Evolutionary conservation across 768 basidiomycete species (phyloP).

Genomic region (Tricholomella constricta): DNA sequence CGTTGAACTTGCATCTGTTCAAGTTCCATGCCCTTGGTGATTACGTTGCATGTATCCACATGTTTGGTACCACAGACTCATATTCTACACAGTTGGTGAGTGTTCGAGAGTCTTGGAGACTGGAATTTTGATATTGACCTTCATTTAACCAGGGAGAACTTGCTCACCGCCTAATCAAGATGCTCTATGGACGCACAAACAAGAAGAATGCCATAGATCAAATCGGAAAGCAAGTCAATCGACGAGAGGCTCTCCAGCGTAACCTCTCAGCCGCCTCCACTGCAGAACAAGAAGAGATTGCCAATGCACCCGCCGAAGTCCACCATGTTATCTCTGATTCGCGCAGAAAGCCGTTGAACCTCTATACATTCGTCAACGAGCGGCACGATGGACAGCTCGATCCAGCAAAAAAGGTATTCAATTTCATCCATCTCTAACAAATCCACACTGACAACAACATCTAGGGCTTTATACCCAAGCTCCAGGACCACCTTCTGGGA

Average conservation of each 20-base stretch:
- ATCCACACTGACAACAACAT: neutral
- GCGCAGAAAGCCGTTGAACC: conserved; percentile 18
- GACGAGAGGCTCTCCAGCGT: neutral
- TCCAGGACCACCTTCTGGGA: conserved; percentile 36
- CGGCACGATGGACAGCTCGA: neutral
- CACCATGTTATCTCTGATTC: conserved; percentile 22
- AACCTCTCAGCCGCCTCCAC: too few species aligned
- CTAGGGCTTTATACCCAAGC: conserved; percentile 31
- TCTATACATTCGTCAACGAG: conserved; percentile 15
- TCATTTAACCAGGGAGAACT: conserved; percentile 53
- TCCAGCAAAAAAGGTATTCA: conserved; percentile 1
- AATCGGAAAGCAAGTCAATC: conserved; percentile 26
- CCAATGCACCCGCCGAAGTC: neutral
- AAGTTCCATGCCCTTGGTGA: conserved; percentile 44
- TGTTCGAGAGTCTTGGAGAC: too few species aligned
- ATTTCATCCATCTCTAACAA: neutral
- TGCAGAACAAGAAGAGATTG: neutral
- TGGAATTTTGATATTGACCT: too few species aligned
- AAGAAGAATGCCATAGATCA: conserved; percentile 30
- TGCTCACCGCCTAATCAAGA: conserved; percentile 41
- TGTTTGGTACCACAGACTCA: conserved; percentile 38
- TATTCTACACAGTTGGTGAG: conserved; percentile 43
- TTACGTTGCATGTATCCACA: conserved; percentile 29
- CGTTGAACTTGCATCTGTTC: conserved; percentile 33
- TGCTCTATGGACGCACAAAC: conserved; percentile 36